Evolutionary conservation across 805 yeast genomes (phyloP).

Genomic region (Candida xiaguanensis): DNA sequence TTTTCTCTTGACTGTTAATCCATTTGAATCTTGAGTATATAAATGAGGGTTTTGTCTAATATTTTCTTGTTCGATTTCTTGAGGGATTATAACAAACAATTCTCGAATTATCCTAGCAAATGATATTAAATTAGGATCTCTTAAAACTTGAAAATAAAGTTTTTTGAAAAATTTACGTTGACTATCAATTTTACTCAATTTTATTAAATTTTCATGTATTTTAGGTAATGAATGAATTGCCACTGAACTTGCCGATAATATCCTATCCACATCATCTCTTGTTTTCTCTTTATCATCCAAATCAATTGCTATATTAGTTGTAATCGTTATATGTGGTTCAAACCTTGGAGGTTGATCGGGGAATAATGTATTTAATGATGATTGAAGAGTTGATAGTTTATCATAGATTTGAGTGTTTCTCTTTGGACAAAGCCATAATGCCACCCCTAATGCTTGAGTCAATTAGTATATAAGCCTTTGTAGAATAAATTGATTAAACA

Average conservation of each 20-base stretch:
- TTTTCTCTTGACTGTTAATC: slow-evolving; percentile 26
- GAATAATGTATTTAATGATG: slow-evolving; percentile 67
- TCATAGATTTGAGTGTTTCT: slow-evolving; percentile 51
- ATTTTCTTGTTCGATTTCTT: slow-evolving; percentile 33
- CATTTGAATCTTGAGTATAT: slow-evolving; percentile 30
- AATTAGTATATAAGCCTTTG: slow-evolving; percentile 2
- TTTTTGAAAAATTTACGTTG: slow-evolving; percentile 53
- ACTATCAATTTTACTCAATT: slow-evolving; percentile 40
- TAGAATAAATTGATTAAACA: slow-evolving; percentile 5
- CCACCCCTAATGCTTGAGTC: slow-evolving; percentile 34
- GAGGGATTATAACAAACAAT: slow-evolving; percentile 48
- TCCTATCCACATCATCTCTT: slow-evolving; percentile 54
- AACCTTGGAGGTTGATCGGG: slow-evolving; percentile 62
- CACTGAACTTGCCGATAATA: slow-evolving; percentile 55
- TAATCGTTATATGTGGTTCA: slow-evolving; percentile 75
- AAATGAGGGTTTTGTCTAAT: slow-evolving; percentile 35
- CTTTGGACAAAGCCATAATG: slow-evolving; percentile 77
- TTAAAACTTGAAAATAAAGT: slow-evolving; percentile 45
- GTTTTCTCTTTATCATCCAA: slow-evolving; percentile 30
- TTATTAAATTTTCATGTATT: slow-evolving; percentile 37
- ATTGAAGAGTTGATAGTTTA: slow-evolving; percentile 53
- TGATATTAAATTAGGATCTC: slow-evolving; percentile 45
- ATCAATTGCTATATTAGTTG: slow-evolving; percentile 53
- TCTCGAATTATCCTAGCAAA: slow-evolving; percentile 57
- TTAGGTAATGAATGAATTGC: slow-evolving; percentile 45